phyloP scores from a whole-genome alignment of 495 filamentous ascomycete species.

The Margaritispora aquatica region DNA sequence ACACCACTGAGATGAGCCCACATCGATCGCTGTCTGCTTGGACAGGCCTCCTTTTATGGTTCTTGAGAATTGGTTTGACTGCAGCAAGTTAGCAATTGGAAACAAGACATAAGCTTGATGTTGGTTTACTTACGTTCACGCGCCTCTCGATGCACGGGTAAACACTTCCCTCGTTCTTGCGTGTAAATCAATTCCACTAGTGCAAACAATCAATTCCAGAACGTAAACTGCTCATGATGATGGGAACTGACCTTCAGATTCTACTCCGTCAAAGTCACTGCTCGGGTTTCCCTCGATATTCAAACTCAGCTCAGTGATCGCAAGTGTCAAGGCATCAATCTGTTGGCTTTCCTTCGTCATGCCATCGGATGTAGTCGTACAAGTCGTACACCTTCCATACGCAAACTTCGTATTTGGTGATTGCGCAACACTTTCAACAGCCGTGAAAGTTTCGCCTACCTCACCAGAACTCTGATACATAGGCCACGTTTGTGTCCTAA shows the following conservation, averaged over 20 bases:
- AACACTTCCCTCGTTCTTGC: background rate
- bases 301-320: background rate
- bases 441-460: too few relatives aligned
- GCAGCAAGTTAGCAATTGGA: background rate
- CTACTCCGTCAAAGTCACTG: background rate
- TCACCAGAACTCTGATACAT: too few relatives aligned
- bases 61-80: background rate
- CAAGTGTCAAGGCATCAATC: background rate
- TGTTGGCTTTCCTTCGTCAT: background rate
- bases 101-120: background rate
- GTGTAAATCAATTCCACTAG: background rate
- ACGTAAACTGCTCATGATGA: background rate
- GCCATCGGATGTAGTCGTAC: background rate
- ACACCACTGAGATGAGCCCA: background rate
- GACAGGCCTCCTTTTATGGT: background rate
- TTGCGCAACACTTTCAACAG: background rate
- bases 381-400: background rate
- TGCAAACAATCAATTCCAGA: background rate
- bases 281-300: background rate
- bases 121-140: background rate
- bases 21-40: background rate
- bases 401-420: background rate
- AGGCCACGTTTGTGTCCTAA: background rate
- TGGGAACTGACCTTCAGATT: background rate
- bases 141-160: background rate